Evolutionary conservation across 208 protist genomes (phyloP), one percentile per base, ranked within the genome.

Genomic region (Polymyxa betae): DNA sequence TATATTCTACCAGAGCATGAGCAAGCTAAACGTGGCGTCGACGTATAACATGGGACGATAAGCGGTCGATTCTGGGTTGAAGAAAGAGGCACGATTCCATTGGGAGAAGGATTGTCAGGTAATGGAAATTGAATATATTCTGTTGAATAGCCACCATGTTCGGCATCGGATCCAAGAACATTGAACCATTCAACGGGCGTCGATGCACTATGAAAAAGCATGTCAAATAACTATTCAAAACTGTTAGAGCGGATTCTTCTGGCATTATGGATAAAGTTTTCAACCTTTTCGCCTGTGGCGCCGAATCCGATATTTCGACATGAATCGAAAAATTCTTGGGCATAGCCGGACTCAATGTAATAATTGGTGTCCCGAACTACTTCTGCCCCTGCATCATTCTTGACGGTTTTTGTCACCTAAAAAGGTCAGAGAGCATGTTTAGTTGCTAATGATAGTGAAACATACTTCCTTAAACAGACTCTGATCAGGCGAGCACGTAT

Each of bases 391-490:
- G 5, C 16, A n/a, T 35, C 72, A n/a, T 43, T 82, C 49, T 60
- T 60, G 49, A 60, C 5, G 49, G 24, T 29, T n/a, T 60, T 24
- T 60, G 49, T 60, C 5, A 5, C 49, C 12, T 5, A 60, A 24
- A 60, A 60, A 60, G 5, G 49, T 60, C 49, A 60, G 5, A 60
- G 49, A 60, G 24, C 5, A 60, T 60, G 5, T 24, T 60, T 29
- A 29, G 49, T 60, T 24, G 5, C 24, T 29, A 60, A 24, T 24
- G 24, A 24, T 24, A 24, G 5, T 60, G 49, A n/a, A n/a, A 29
- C 54, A 29, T 29, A 82, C 72, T n/a, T 82, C 72, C n/a, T 82
- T 82, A 43, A 82, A 82, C 5, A 82, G 72, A 43, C 72, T 82
- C n/a, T 82, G 72, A 43, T 82, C 40, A 35, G 72, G 72, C 5